Evolutionary conservation across 495 filamentous ascomycete species (phyloP), one percentile per base, ranked within the genome.

Genomic region (Rusavskia elegans): DNA sequence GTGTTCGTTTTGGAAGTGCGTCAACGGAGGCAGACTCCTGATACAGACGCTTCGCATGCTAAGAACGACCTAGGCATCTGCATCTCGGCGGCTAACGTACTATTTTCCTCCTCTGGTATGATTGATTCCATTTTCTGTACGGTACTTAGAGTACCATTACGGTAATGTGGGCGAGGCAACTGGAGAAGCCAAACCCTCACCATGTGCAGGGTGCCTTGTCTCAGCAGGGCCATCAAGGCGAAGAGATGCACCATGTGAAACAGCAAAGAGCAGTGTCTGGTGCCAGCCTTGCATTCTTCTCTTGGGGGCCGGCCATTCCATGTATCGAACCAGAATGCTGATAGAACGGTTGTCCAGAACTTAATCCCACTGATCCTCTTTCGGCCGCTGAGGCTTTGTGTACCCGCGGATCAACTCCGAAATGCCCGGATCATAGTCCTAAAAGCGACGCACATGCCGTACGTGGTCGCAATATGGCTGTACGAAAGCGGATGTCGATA

Each of bases 281-380:
- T 11, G 23, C 21, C 16, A 46, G 44, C 21, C 20, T 30, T 23
- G 44, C 19, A 29, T 25, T 8, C 5, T 13, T 23, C 6, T 1
- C 44, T 46, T 46, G 20, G 44, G 21, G 23, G 44, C 44, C 5
- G 23, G 44, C 44, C 23, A 16, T 46, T 16, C 19, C 7, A 17
- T 16, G 19, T 17, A 46, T 46, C 14, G 20, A 13, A 9, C 2
- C 19, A n/a, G 50, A 25, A 45, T 37, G 46, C 50, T 52, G 50
- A 52, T 44, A 30, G 6, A 21, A 27, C 42, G 65, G 1, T 27
- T 27, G 37, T 55, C 44, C 61, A 85, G 82, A 95, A 96, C 65
- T 73, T 97, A 17, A 75, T 96, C 40, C 83, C 89, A 1, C 75
- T 95, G 45, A 68, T 86, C 41, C 76, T 89, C 55, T 82, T 95